Base-by-base conservation (phyloP, 1,139 yeast genomes). In the Entelexis sorbosivorans region DNA sequence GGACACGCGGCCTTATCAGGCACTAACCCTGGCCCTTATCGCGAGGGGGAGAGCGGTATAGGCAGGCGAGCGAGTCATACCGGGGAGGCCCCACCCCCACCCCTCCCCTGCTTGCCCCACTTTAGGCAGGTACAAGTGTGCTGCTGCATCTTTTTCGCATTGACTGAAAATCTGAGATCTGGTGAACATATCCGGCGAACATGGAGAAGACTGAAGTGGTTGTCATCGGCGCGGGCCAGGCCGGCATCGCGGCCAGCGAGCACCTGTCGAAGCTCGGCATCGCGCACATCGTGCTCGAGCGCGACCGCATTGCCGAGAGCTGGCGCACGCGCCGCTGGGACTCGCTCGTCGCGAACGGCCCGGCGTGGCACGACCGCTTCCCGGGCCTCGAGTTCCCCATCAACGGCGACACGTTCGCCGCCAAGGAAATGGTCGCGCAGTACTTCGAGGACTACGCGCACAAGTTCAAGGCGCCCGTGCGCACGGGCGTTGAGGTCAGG, bases 331-430 rank as follows among this genome's bases (percentile, higher is more conserved):
- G 52, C 32, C 50, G 58, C 11, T 55, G 58, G 58, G 57, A 55
- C 46, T 55, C 58, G n/a, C 45, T 55, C 20, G 53, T 46, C 8
- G 55, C 58, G 20, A 55, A 55, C 44, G 58, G 58, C 13, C 58
- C 58, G 3, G 56, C 57, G 6, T 55, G 58, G 58, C 58, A 55
- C 47, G 58, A 55, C 39, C 47, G 48, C 38, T 55, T 55, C 38
- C 58, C 58, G 7, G 44, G 51, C 8, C 46, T 54, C 17, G 44
- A 51, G 33, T 49, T 51, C 26, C n/a, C 16, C 8, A 47, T 46
- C 10, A 43, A 42, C 28, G 34, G 32, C n/a, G 54, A 56, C 26
- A 44, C n/a, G 8, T 55, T 55, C 24, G 53, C 39, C 11, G 5
- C 40, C 20, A 55, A 55, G 42, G 57, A 54, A 9, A 22, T 11